Percentiles rank a stretch among this genome's conserved stretches.
Conservation (phyloP, 2,329 filamentous ascomycete genomes). For the Cladosporium sp. region DNA sequence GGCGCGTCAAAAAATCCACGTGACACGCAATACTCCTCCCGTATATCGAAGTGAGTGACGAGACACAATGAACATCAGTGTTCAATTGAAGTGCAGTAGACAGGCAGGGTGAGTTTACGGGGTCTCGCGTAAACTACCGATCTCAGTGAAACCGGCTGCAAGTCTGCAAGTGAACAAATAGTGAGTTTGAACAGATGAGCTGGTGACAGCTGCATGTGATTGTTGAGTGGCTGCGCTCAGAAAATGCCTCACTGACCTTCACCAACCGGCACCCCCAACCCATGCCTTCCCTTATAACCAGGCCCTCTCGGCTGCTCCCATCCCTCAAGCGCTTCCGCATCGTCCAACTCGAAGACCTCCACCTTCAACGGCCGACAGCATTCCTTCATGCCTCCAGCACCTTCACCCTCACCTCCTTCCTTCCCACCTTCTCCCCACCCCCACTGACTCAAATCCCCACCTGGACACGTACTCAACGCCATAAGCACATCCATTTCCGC, state of each 20-base stretch:
- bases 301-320: constrained; percentile 66
- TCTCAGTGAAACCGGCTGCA: no score
- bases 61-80: no score
- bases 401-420: constrained; percentile 52
- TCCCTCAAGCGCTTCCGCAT: constrained; percentile 53
- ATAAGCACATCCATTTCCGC: constrained; percentile 75
- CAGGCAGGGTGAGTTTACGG: no score
- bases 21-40: no score
- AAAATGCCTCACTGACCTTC: constrained; percentile 31
- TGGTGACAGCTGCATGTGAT: no score
- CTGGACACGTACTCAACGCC: constrained; percentile 70
- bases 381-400: constrained; percentile 66
- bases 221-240: no score
- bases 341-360: constrained; percentile 65
- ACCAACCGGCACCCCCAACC: constrained; percentile 56
- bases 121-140: no score
- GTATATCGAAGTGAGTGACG: no score
- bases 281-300: constrained; percentile 67
- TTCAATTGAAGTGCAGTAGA: no score
- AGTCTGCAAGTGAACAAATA: background rate
- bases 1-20: no score
- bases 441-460: constrained; percentile 80
- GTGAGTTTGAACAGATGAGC: background rate
- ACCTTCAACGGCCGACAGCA: constrained; percentile 75
- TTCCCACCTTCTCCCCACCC: constrained; percentile 64